phyloP scores from a whole-genome alignment of 768 basidiomycete species.

The Leccinellum albellum region DNA sequence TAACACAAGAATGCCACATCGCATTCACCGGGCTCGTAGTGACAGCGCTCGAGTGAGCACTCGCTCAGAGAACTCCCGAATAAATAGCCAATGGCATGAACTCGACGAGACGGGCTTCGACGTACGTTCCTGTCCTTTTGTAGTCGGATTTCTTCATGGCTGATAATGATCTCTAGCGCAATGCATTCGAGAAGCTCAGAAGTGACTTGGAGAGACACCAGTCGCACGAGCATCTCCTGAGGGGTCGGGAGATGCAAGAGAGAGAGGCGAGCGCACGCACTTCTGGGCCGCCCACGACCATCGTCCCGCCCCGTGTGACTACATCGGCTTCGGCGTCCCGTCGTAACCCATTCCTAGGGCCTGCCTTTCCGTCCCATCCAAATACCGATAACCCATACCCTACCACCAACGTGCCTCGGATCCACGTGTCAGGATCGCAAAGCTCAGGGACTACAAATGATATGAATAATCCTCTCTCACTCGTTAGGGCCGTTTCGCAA shows the following conservation, averaged over 20 bases:
- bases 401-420: neutral
- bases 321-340: neutral
- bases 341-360: conserved; percentile 1
- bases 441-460: conserved; percentile 1
- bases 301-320: conserved; percentile 11
- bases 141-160: neutral
- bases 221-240: conserved; percentile 16
- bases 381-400: conserved; percentile 22
- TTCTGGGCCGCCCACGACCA: conserved; percentile 2
- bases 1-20: conserved; percentile 46
- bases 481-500: conserved; percentile 16
- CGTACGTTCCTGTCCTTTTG: conserved; percentile 34
- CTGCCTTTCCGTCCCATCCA: neutral
- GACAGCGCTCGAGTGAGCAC: conserved; percentile 15
- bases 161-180: conserved; percentile 33
- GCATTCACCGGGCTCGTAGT: conserved; percentile 48
- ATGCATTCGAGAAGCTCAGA: conserved; percentile 46
- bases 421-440: conserved; percentile 5
- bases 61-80: neutral
- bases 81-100: conserved; percentile 30
- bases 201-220: conserved; percentile 52
- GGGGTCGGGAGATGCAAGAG: neutral
- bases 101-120: conserved; percentile 54
- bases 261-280: conserved; percentile 2
- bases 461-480: conserved; percentile 1